Conservation (phyloP, 139 green algal species). For the Monoraphidium neglectum region DNA sequence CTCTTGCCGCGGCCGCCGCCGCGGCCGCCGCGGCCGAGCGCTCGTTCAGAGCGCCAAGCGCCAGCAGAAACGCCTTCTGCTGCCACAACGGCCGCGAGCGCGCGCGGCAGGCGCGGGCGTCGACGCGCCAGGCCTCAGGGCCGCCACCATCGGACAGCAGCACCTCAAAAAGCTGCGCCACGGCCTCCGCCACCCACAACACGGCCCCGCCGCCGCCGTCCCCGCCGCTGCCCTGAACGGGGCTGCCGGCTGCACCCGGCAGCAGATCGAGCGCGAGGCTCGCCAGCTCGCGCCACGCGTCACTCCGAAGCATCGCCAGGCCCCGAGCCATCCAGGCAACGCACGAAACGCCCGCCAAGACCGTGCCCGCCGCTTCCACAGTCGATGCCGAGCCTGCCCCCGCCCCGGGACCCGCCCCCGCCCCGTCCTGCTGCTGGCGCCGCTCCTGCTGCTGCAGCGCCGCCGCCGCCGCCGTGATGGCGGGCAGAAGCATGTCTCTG, state of each 20-base stretch:
- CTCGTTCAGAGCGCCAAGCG: not conserved
- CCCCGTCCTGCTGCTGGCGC: not conserved
- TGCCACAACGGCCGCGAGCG: constrained; percentile 13
- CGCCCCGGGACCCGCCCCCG: not conserved
- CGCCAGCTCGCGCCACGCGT: constrained; percentile 10
- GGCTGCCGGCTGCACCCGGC: not conserved
- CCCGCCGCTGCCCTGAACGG: too few species aligned
- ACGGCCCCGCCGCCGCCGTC: not conserved
- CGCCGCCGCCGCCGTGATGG: too few species aligned
- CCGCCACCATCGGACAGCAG: too few species aligned
- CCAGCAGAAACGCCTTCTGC: constrained; percentile 18
- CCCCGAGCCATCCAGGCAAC: constrained; percentile 5
- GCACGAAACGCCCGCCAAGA: too few species aligned
- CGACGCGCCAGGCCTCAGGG: too few species aligned
- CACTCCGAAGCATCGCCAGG: constrained; percentile 22
- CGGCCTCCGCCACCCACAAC: not conserved
- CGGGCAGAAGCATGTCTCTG: not conserved
- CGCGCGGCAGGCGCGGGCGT: not conserved
- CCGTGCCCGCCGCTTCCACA: too few species aligned
- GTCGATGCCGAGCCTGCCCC: not conserved
- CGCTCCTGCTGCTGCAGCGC: constrained; percentile 18
- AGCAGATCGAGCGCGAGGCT: constrained; percentile 14
- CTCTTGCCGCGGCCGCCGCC: not conserved
- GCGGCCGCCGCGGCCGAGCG: not conserved
- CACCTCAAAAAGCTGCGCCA: too few species aligned